Base-by-base conservation (phyloP, 2,329 filamentous ascomycete species). In the Phoma sp. region DNA sequence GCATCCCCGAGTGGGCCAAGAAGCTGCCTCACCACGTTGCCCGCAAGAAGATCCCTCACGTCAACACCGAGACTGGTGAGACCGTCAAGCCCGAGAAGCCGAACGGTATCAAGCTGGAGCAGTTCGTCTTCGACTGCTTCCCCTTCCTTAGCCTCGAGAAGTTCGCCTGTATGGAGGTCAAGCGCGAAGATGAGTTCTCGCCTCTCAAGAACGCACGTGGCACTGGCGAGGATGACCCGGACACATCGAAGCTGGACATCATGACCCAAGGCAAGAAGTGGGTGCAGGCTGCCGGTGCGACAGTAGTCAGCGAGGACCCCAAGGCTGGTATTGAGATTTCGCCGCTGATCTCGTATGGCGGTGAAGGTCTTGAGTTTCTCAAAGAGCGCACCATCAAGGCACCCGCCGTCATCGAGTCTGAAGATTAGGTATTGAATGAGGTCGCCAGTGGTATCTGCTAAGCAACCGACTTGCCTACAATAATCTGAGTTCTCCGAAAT, bases 91-190 rank as follows among this genome's bases (percentile, higher is more conserved):
- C 93, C 3, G 87, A 92, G 75, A 95, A 92, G 80, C 91, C 95
- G 61, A 99, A 99, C 72, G 95, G 95, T 64, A 93, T 99, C 84
- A 99, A 99, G 83, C 86, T 99, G 35, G 95, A 99, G 83, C 95
- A 98, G 78, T 99, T 98, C 69, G 93, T 99, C 57, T 99, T 99
- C 73, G 95, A 99, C 74, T 95, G 96, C 71, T 99, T 99, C 83
- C 93, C 93, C 57, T 84, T 93, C 81, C 82, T 96, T 47, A 80
- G 88, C 14, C 86, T 99, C 60, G 83, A 88, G 63, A 92, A 96
- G 79, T 99, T 99, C 71, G 95, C 93, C 23, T 96, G 88, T 77
- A 89, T 98, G 79, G 95, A 99, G 79, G 95, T 99, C 47, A 91
- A 88, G 76, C 91, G 95, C 58, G 93, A 97, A 80, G 95, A 99